Base-by-base conservation (phyloP, 768 basidiomycete genomes). In the Tricholomella constricta region DNA sequence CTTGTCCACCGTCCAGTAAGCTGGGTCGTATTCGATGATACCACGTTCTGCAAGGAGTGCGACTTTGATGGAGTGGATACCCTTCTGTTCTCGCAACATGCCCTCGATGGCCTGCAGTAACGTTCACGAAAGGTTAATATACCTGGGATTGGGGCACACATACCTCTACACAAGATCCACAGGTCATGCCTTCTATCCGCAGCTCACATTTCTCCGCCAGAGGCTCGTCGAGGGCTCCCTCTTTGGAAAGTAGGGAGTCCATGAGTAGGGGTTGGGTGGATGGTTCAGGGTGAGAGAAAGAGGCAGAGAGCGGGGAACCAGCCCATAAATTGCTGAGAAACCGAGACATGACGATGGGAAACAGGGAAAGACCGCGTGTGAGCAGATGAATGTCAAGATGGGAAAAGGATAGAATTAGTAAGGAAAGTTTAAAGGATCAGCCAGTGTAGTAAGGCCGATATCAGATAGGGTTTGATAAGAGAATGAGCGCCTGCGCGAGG, bases 21-120 rank as follows among this genome's bases (percentile, higher is more conserved):
- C 64, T 1, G 91, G 84, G 62, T 98, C 94, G 62, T 89, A 99
- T 67, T 96, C 94, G 58, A 99, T 75, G 41, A 92, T 80, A 3
- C 87, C 96, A 12, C 96, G 86, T 69, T 99, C 96, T 11, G 97
- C 93, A 22, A 99, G 80, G n/a, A 99, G 80, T 20, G 95, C 95
- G n/a, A 99, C 94, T 65, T 94, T 93, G 55, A 97, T 73, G 10
- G 88, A 90, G 55, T 85, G 72, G 45, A 99, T 94, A n/a, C 97
- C 97, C n/a, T 84, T 73, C 67, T 95, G 91, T 15, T 76, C 77
- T 63, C 86, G 77, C 19, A 96, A 80, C 77, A 89, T 88, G 35
- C 86, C 83, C 66, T 96, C 94, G 51, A 95, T 94, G 12, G 89
- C 83, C 88, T 92, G 22, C 19, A 29, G 27, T 36, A 27, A 1